phyloP scores from a whole-genome alignment of 2,329 filamentous ascomycete species.

The Capronia coronata region DNA sequence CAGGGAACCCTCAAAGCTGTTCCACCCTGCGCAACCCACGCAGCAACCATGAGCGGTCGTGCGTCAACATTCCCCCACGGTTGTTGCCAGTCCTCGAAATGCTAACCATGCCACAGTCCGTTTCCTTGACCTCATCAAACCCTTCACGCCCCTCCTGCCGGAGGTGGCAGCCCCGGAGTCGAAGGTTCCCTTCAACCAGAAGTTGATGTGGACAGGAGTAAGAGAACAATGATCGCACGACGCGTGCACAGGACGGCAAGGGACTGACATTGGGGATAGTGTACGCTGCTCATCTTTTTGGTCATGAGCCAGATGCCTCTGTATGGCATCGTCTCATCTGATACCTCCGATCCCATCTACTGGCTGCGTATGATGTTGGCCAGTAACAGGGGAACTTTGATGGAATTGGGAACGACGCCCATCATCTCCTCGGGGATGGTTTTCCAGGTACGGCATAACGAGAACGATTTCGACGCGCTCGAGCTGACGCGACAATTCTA shows the following conservation, averaged over 20 bases:
- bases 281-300: constrained; percentile 96
- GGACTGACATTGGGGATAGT: constrained; percentile 35
- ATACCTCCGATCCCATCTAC: constrained; percentile 97
- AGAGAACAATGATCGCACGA: constrained; percentile 29
- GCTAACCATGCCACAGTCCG: constrained; percentile 58
- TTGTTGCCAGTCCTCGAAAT: constrained; percentile 7
- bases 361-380: constrained; percentile 99
- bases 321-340: constrained; percentile 98
- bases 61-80: constrained; percentile 15
- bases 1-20: constrained; percentile 6
- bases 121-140: constrained; percentile 99
- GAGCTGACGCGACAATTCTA: constrained; percentile 25
- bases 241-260: constrained; percentile 5
- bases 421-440: constrained; percentile 99
- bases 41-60: constrained; percentile 25
- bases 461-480: neutral
- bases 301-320: constrained; percentile 99
- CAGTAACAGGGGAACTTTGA: constrained; percentile 92
- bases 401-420: constrained; percentile 95
- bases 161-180: constrained; percentile 98
- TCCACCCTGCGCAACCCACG: constrained; percentile 1
- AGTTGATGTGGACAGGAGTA: constrained; percentile 85
- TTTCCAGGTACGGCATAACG: constrained; percentile 62
- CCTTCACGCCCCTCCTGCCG: constrained; percentile 97
- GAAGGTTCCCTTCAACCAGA: constrained; percentile 98